Conservation (phyloP, 1,284 basidiomycete species). For the Heterobasidion parviporum region DNA sequence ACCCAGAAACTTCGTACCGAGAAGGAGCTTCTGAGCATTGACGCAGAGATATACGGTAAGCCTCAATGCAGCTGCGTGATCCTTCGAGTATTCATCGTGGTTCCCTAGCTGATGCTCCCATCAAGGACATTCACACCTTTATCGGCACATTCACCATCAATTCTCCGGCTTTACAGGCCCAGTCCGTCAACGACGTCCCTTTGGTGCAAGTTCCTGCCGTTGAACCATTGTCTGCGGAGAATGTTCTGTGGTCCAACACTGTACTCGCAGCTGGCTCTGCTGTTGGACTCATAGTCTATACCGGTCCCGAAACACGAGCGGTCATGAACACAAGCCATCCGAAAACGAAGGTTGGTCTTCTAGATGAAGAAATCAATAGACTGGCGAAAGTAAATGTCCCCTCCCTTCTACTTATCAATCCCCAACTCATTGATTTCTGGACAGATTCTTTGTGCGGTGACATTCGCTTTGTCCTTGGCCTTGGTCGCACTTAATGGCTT, state of each 20-base stretch:
- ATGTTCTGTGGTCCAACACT: constrained; percentile 96
- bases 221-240: constrained; percentile 85
- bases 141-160: constrained; percentile 87
- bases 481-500: constrained; percentile 97
- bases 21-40: constrained; percentile 60
- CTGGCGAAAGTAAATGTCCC: constrained; percentile 73
- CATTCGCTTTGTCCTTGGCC: constrained; percentile 84
- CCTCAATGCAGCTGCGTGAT: not conserved
- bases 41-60: constrained; percentile 81
- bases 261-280: constrained; percentile 94
- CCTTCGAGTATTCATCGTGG: constrained; percentile 4
- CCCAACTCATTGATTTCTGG: not conserved
- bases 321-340: constrained; percentile 99
- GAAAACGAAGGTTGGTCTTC: constrained; percentile 86
- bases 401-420: not conserved
- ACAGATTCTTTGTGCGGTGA: constrained; percentile 90
- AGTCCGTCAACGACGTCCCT: constrained; percentile 43
- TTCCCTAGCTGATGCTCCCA: constrained; percentile 78
- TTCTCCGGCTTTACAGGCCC: constrained; percentile 27
- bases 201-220: constrained; percentile 54
- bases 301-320: constrained; percentile 89
- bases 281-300: constrained; percentile 90
- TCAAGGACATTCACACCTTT: constrained; percentile 96
- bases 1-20: constrained; percentile 73
- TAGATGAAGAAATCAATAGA: constrained; percentile 93